Evolutionary conservation across 345 rosid species (phyloP).

Genomic region (Barbarea vulgaris): DNA sequence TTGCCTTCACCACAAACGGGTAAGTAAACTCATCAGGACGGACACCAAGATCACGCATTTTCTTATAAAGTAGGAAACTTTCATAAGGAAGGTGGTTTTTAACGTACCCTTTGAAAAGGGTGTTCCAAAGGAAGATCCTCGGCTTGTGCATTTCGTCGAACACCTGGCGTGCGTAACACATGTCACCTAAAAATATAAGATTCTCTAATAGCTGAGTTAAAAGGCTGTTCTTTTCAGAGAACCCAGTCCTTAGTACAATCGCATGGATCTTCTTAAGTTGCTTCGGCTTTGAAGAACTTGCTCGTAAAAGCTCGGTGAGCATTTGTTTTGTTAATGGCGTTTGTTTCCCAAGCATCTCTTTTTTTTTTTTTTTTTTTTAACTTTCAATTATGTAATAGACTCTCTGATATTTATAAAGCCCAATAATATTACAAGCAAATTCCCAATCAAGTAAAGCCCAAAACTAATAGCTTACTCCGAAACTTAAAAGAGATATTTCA

Average conservation of each 20-base stretch:
- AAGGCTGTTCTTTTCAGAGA: conserved; percentile 53
- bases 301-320: conserved; percentile 38
- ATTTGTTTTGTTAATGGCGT: conserved; percentile 43
- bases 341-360: conserved; percentile 37
- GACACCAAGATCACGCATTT: conserved; percentile 42
- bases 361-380: not conserved
- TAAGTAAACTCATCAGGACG: conserved; percentile 52
- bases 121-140: conserved; percentile 56
- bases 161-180: conserved; percentile 49
- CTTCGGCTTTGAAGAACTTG: conserved; percentile 40
- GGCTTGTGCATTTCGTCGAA: conserved; percentile 64
- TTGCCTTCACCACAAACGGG: conserved; percentile 55
- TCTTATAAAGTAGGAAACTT: conserved; percentile 38
- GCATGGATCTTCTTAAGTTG: conserved; percentile 50
- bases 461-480: too few relatives aligned
- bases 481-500: too few relatives aligned
- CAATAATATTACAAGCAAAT: too few relatives aligned
- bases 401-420: too few relatives aligned
- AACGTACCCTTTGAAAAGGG: conserved; percentile 52
- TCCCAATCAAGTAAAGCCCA: too few relatives aligned
- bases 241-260: conserved; percentile 43
- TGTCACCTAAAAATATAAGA: conserved; percentile 36
- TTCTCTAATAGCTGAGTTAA: conserved; percentile 42
- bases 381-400: too few relatives aligned
- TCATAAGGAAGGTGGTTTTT: conserved; percentile 41